phyloP scores from a whole-genome alignment of 2,329 filamentous ascomycete genomes.

The Lomentospora prolificans region DNA sequence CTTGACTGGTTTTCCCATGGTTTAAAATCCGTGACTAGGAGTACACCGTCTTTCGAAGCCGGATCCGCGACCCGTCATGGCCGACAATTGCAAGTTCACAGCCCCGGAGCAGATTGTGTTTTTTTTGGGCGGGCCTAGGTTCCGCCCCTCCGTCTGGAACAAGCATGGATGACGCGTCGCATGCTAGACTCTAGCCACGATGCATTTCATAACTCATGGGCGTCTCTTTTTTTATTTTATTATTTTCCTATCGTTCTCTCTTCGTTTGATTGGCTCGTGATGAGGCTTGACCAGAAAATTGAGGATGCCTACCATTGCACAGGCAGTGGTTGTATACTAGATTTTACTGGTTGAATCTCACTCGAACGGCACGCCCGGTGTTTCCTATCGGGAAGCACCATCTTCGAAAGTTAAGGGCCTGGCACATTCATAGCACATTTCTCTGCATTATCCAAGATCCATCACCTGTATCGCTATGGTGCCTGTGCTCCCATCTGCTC shows the following conservation, averaged over 20 bases:
- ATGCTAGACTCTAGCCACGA: conserved; percentile 2
- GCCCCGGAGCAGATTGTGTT: background rate
- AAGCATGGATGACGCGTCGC: background rate
- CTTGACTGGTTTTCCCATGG: too few species aligned
- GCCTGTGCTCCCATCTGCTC: too few species aligned
- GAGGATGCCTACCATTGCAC: background rate
- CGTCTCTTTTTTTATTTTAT: background rate
- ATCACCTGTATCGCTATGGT: too few species aligned
- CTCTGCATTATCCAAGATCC: too few species aligned
- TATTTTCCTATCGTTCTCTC: conserved; percentile 1
- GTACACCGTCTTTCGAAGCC: background rate
- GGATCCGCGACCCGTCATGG: background rate
- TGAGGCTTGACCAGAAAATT: background rate
- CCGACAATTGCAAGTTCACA: background rate
- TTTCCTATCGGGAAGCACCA: background rate
- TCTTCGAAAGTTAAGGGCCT: background rate
- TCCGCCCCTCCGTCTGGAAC: background rate
- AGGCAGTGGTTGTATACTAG: background rate
- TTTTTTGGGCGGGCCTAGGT: background rate
- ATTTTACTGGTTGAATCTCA: background rate
- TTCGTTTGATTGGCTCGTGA: conserved; percentile 4
- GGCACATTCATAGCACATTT: too few species aligned
- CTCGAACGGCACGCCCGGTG: conserved; percentile 8
- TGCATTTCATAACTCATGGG: conserved; percentile 5
- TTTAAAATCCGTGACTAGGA: conserved; percentile 3